These are phyloP conservation scores for Crucibulum laeve DNA, from an alignment of 768 basidiomycete species.

Conservation along the genomic window DNA sequence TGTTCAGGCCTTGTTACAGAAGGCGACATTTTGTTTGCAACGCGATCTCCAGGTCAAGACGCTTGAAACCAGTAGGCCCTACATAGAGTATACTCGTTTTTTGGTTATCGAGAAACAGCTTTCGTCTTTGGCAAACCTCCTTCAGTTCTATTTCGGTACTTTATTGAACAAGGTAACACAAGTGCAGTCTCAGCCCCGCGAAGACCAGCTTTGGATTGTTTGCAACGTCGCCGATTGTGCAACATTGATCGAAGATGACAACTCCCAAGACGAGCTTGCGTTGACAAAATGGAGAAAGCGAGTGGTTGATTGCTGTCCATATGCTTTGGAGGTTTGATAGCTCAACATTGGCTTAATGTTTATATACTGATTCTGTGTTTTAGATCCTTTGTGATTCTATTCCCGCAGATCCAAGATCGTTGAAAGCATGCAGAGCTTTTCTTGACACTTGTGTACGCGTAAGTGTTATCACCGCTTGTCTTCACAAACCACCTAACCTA, in stretches of 20 bases:
- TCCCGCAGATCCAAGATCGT: too few species aligned
- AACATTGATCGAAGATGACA: slow-evolving; percentile 15
- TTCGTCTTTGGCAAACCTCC: slow-evolving; percentile 38
- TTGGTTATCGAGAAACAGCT: slow-evolving; percentile 28
- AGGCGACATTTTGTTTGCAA: slow-evolving; percentile 29
- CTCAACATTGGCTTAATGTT: too few species aligned
- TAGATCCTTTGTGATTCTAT: too few species aligned
- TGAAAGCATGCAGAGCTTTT: too few species aligned
- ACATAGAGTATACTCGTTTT: slow-evolving; percentile 41
- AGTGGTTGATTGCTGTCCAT: too few species aligned
- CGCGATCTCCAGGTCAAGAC: slow-evolving; percentile 15
- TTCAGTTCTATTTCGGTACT: slow-evolving; percentile 47
- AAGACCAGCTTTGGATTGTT: slow-evolving; percentile 42
- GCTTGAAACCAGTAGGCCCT: slow-evolving; percentile 33
- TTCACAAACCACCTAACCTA: too few species aligned
- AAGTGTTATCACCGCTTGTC: too few species aligned
- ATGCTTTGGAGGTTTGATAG: too few species aligned
- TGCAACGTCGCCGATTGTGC: slow-evolving; percentile 39
- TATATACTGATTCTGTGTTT: too few species aligned
- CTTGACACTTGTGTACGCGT: too few species aligned
- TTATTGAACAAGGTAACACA: slow-evolving; percentile 39
- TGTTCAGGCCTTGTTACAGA: slow-evolving; percentile 27
- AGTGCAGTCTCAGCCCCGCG: slow-evolving; percentile 39
- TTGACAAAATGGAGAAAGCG: too few species aligned
- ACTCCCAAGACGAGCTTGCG: too few species aligned